Percentiles rank a stretch among this genome's conserved stretches.
phyloP scores from a whole-genome alignment of 176 grass and related monocot species.

The Rhipidocladum racemiflorum region DNA sequence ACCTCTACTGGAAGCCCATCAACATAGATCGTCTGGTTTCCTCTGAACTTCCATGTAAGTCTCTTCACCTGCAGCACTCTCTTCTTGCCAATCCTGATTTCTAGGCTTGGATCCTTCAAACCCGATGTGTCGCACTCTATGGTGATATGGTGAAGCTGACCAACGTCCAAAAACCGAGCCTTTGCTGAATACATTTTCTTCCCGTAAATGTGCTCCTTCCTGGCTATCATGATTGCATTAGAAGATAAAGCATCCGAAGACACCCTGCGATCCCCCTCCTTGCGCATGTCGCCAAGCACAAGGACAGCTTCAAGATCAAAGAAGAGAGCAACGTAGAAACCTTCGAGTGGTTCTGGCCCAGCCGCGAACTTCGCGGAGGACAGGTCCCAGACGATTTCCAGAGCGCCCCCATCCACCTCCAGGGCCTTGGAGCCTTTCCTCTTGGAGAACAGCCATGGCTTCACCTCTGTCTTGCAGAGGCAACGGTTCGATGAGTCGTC shows the following conservation, averaged over 20 bases:
- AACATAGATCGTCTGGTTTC: constrained; percentile 50
- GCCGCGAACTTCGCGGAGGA: constrained; percentile 40
- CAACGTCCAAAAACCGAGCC: constrained; percentile 42
- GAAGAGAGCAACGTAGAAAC: constrained; percentile 47
- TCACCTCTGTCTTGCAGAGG: constrained; percentile 57
- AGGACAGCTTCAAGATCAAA: constrained; percentile 48
- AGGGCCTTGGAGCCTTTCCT: constrained; percentile 46
- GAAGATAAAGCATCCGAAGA: background rate
- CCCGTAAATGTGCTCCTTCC: constrained; percentile 51
- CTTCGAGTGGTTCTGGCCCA: constrained; percentile 48
- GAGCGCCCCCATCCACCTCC: constrained; percentile 28
- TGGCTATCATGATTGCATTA: constrained; percentile 47
- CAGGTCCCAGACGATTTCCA: constrained; percentile 55
- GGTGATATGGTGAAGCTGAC: constrained; percentile 41
- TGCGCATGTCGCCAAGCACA: constrained; percentile 38
- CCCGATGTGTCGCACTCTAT: constrained; percentile 48
- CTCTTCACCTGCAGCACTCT: constrained; percentile 51
- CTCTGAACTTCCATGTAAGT: constrained; percentile 65
- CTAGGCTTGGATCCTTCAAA: constrained; percentile 50
- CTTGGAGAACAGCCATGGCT: constrained; percentile 60
- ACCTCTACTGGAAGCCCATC: constrained; percentile 57
- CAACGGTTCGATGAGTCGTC: constrained; percentile 38
- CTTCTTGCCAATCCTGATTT: constrained; percentile 62
- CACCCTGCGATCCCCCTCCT: background rate
- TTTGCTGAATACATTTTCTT: constrained; percentile 49